Evolutionary conservation across 2,329 filamentous ascomycete genomes (phyloP).

Genomic region (Xylaria sp.): DNA sequence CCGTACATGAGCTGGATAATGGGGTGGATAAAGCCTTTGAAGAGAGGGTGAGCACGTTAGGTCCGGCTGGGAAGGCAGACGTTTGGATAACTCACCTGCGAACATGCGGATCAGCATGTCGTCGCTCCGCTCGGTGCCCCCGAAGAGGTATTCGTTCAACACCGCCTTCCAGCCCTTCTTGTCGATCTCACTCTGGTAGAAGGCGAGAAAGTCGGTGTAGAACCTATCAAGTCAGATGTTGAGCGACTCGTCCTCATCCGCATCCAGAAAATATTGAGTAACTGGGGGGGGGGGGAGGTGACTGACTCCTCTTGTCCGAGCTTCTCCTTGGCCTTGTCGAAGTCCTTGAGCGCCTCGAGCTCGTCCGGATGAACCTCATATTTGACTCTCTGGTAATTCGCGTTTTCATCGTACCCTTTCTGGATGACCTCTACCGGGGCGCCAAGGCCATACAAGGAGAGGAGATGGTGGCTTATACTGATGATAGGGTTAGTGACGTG

Average conservation of each 20-base stretch:
- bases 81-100: constrained; percentile 57
- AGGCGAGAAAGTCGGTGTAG: constrained; percentile 80
- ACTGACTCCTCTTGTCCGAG: constrained; percentile 66
- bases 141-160: constrained; percentile 75
- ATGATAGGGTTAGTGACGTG: constrained; percentile 21
- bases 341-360: constrained; percentile 66
- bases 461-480: constrained; percentile 76
- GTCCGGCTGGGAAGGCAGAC: no score
- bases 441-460: constrained; percentile 80
- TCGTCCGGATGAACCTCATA: constrained; percentile 57
- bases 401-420: constrained; percentile 71
- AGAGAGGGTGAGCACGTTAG: background rate
- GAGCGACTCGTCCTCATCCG: background rate
- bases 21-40: constrained; percentile 76
- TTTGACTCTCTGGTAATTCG: constrained; percentile 69
- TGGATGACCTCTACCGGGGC: constrained; percentile 69
- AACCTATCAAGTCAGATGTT: constrained; percentile 42
- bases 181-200: constrained; percentile 80
- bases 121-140: constrained; percentile 70
- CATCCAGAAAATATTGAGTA: background rate
- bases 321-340: constrained; percentile 63
- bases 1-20: constrained; percentile 88
- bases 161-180: constrained; percentile 68
- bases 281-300: background rate
- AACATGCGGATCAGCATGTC: constrained; percentile 76